Evolutionary conservation across 2,329 filamentous ascomycete species (phyloP).

Genomic region (Arthrobotrys musiformis): DNA sequence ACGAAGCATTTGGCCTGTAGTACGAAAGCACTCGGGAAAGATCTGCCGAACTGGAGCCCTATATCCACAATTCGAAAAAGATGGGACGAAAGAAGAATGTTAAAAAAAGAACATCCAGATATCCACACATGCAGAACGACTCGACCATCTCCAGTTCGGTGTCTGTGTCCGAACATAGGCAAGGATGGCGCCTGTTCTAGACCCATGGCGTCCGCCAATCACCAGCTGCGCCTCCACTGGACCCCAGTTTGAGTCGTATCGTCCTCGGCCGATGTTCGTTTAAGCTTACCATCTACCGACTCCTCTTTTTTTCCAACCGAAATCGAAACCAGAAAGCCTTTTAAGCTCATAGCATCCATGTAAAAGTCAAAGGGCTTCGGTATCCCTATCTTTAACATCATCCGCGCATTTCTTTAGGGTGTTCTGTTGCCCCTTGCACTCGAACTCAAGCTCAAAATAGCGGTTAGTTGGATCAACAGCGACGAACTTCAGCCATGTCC

Average conservation of each 20-base stretch:
- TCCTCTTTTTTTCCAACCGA: conserved; percentile 27
- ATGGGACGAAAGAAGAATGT: conserved; percentile 23
- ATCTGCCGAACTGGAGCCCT: not conserved
- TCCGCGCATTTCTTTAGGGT: not conserved
- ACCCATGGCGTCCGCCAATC: conserved; percentile 26
- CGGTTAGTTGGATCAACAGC: conserved; percentile 11
- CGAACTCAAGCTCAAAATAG: not conserved
- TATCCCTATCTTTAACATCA: not conserved
- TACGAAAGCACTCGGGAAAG: not conserved
- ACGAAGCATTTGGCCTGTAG: not conserved
- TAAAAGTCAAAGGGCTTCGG: conserved; percentile 6
- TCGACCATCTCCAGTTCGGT: not conserved
- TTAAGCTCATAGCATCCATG: conserved; percentile 17
- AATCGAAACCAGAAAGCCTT: not conserved
- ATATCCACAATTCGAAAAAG: not conserved
- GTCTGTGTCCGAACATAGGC: not conserved
- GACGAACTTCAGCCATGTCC: conserved; percentile 37
- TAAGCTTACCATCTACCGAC: conserved; percentile 31
- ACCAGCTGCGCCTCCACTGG: conserved; percentile 15
- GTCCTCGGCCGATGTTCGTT: conserved; percentile 19
- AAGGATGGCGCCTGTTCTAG: conserved; percentile 26
- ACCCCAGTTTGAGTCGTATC: conserved; percentile 28
- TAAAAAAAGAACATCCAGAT: too few species aligned
- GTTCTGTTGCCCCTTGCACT: not conserved
- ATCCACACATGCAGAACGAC: not conserved